Conservation (phyloP, 352 stramenopile genomes). For the Phytophthora hibernalis region DNA sequence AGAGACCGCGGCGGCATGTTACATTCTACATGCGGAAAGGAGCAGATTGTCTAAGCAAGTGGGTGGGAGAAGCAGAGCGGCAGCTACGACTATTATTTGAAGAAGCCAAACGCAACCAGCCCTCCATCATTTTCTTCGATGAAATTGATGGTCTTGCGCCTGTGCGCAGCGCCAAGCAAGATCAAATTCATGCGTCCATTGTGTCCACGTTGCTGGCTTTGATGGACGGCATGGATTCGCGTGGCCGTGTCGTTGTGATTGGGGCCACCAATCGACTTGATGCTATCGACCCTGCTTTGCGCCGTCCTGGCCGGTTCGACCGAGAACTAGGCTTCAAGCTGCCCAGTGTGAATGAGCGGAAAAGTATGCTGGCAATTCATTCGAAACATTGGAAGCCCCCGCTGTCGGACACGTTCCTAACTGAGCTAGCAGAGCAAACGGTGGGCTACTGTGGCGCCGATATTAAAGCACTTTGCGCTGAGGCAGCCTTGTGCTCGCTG, state of each 20-base stretch:
- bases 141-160: constrained; percentile 94
- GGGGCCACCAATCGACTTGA: constrained; percentile 98
- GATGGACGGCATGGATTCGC: constrained; percentile 92
- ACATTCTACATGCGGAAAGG: constrained; percentile 96
- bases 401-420: constrained; percentile 59
- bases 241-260: constrained; percentile 96
- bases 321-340: constrained; percentile 92
- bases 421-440: constrained; percentile 85
- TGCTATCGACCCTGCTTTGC: constrained; percentile 95
- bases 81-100: constrained; percentile 93
- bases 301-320: constrained; percentile 94
- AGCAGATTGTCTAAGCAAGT: constrained; percentile 92
- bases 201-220: constrained; percentile 93
- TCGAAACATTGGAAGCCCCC: constrained; percentile 88
- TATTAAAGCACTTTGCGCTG: constrained; percentile 91
- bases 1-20: constrained; percentile 60
- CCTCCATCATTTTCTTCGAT: constrained; percentile 96
- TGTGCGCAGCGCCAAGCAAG: constrained; percentile 92
- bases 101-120: constrained; percentile 89
- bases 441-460: constrained; percentile 93
- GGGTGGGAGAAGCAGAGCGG: constrained; percentile 93
- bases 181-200: constrained; percentile 94
- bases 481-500: constrained; percentile 90
- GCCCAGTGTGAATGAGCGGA: constrained; percentile 80
- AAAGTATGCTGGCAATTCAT: constrained; percentile 91